A percentile compares a stretch with the other conserved stretches of the same genome.
phyloP scores from a whole-genome alignment of 2,329 filamentous ascomycete species.

The Juglanconis sp. region DNA sequence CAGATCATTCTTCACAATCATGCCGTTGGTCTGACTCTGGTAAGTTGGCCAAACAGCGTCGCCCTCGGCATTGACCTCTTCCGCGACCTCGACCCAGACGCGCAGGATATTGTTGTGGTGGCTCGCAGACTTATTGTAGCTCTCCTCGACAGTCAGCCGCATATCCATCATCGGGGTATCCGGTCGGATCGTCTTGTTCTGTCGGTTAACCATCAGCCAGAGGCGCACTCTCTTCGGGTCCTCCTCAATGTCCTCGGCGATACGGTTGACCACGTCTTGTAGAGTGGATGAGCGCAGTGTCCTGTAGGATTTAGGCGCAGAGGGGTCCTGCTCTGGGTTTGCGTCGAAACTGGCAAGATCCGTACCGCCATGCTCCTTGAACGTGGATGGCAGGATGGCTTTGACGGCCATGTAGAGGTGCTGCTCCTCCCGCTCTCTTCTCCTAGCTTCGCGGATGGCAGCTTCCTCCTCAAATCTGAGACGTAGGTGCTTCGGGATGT shows the following conservation, averaged over 20 bases:
- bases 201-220: conserved; percentile 97
- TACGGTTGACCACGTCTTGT: conserved; percentile 65
- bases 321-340: conserved; percentile 53
- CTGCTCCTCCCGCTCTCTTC: conserved; percentile 88
- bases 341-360: conserved; percentile 73
- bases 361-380: conserved; percentile 76
- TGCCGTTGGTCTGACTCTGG: conserved; percentile 53
- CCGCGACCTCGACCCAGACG: conserved; percentile 80
- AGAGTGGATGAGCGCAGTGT: conserved; percentile 73
- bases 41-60: conserved; percentile 69
- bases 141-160: conserved; percentile 74
- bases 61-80: conserved; percentile 64
- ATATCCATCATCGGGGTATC: conserved; percentile 81
- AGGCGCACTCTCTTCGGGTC: conserved; percentile 72
- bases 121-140: conserved; percentile 48
- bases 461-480: conserved; percentile 78
- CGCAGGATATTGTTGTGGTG: conserved; percentile 71
- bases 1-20: conserved; percentile 55
- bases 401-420: conserved; percentile 87
- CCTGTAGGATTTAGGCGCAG: conserved; percentile 70
- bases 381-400: conserved; percentile 78
- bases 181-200: conserved; percentile 93
- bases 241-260: conserved; percentile 68
- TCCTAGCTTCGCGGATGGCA: conserved; percentile 68
- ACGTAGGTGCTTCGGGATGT: conserved; percentile 81